Evolutionary conservation across 2,329 filamentous ascomycete species (phyloP).

Genomic region (Huntiella omanensis): DNA sequence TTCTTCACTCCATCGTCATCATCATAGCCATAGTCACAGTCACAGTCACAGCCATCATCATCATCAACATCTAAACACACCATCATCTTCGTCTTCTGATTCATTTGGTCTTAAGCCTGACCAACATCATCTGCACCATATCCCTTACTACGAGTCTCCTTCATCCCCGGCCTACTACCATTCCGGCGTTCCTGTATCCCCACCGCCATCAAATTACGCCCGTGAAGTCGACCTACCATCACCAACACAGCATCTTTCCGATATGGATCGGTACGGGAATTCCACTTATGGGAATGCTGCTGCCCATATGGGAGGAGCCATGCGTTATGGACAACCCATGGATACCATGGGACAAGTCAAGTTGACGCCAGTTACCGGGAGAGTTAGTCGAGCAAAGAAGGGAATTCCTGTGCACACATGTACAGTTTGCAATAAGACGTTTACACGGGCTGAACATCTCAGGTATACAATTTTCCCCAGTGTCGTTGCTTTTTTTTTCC

Average conservation of each 20-base stretch:
- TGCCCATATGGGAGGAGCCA: neutral
- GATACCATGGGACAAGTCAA: constrained; percentile 20
- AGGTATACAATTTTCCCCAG: constrained; percentile 23
- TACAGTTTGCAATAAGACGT: constrained; percentile 30
- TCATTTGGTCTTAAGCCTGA: neutral
- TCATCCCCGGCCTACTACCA: neutral
- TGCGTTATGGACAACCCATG: neutral
- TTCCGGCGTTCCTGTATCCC: neutral
- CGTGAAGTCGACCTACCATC: neutral
- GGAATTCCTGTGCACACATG: constrained; percentile 38
- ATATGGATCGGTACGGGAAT: neutral
- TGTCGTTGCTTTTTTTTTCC: neutral
- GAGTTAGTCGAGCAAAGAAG: constrained; percentile 39
- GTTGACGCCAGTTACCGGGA: constrained; percentile 36
- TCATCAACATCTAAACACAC: neutral
- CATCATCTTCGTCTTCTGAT: neutral
- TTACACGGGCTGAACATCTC: constrained; percentile 43
- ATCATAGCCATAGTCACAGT: neutral
- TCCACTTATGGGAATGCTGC: neutral
- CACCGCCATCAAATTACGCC: neutral
- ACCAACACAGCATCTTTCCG: neutral
- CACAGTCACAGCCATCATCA: constrained; percentile 1
- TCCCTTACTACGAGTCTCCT: neutral
- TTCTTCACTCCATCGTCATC: constrained; percentile 4
- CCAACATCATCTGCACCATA: neutral